A percentile compares a stretch with the other conserved stretches of the same genome.
Conservation (phyloP, 2,329 filamentous ascomycete genomes). For the Dactylellina haptotyla region DNA sequence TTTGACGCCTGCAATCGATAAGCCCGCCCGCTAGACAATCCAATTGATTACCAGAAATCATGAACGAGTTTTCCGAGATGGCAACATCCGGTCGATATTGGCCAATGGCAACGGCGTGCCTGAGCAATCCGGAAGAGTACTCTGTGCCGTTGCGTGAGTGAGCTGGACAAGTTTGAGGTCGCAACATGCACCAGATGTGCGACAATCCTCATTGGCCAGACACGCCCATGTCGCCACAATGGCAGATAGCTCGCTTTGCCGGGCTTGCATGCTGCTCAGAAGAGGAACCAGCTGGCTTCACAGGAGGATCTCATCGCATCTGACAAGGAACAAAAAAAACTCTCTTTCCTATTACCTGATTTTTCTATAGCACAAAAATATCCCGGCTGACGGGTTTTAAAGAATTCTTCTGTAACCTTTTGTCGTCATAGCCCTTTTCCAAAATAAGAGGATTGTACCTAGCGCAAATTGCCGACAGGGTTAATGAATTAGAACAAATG, state of each 20-base stretch:
- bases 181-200: constrained; percentile 20
- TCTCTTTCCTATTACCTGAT: not conserved
- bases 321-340: not conserved
- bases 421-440: not conserved
- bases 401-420: not conserved
- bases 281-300: too few relatives aligned
- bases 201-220: constrained; percentile 17
- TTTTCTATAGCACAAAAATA: not conserved
- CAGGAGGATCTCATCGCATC: too few relatives aligned
- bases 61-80: not conserved
- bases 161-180: constrained; percentile 46
- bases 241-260: not conserved
- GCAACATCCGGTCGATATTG: constrained; percentile 7
- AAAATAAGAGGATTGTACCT: not conserved
- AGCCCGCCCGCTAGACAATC: not conserved
- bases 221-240: not conserved
- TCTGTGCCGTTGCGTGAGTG: not conserved
- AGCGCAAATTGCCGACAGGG: constrained; percentile 4
- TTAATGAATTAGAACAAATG: not conserved
- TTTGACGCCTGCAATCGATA: not conserved
- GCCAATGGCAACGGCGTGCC: constrained; percentile 15
- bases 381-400: constrained; percentile 7
- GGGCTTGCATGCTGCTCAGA: too few relatives aligned
- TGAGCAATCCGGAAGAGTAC: not conserved
- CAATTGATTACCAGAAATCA: not conserved